A percentile compares a stretch with the other conserved stretches of the same genome.
phyloP scores from a whole-genome alignment of 2,329 filamentous ascomycete genomes.

The Arthroderma sp. region DNA sequence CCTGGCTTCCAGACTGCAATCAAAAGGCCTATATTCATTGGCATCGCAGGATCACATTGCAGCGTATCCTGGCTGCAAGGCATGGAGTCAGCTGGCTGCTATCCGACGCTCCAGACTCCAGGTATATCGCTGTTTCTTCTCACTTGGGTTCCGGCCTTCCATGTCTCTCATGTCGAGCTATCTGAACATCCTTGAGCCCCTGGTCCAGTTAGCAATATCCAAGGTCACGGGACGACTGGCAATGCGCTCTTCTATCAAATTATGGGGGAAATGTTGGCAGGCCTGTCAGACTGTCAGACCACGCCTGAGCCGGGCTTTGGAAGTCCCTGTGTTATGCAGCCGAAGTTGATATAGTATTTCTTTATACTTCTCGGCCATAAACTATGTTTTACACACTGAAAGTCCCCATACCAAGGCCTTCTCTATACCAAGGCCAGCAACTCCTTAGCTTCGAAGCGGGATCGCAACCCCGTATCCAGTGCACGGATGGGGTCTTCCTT shows the following conservation, averaged over 20 bases:
- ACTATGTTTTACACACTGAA: too few relatives aligned
- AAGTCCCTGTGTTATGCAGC: neutral
- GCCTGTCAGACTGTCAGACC: neutral
- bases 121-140: neutral
- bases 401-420: too few relatives aligned
- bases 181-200: neutral
- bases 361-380: too few relatives aligned
- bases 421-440: neutral
- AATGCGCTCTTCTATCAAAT: too few relatives aligned
- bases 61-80: neutral
- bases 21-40: neutral
- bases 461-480: neutral
- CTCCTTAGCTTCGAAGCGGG: too few relatives aligned
- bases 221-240: neutral
- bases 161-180: neutral
- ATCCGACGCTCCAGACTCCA: neutral
- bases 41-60: conserved; percentile 1
- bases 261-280: neutral
- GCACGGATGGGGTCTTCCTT: neutral
- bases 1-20: neutral
- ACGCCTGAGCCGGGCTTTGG: neutral
- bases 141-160: neutral
- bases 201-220: neutral
- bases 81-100: neutral
- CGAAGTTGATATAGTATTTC: too few relatives aligned